Percentiles rank a stretch among this genome's conserved stretches.
Evolutionary conservation across 2,329 filamentous ascomycete genomes (phyloP).

Genomic region (Penicillium sp.): DNA sequence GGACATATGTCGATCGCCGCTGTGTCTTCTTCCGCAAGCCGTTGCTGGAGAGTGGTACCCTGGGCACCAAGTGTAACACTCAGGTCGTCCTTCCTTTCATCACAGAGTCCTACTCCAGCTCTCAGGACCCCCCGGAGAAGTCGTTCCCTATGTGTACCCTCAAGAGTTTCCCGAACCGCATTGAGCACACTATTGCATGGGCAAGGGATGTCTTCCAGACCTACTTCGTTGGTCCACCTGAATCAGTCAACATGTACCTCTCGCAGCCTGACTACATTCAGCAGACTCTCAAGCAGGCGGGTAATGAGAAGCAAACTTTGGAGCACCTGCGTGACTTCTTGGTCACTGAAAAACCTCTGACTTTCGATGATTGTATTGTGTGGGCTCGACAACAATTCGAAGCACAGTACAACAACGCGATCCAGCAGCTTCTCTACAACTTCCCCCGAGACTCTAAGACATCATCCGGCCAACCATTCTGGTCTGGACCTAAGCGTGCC

Average conservation of each 20-base stretch:
- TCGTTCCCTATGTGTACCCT: conserved; percentile 99
- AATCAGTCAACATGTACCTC: conserved; percentile 91
- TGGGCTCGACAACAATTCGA: conserved; percentile 95
- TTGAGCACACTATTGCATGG: conserved; percentile 99
- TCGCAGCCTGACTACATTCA: conserved; percentile 88
- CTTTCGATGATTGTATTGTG: conserved; percentile 92
- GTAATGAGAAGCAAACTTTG: conserved; percentile 89
- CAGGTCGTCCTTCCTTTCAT: conserved; percentile 88
- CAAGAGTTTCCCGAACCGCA: conserved; percentile 94
- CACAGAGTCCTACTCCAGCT: conserved; percentile 96
- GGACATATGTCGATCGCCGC: conserved; percentile 91
- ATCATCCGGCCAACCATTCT: conserved; percentile 86
- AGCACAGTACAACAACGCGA: conserved; percentile 94
- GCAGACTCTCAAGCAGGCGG: conserved; percentile 82
- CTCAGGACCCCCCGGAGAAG: conserved; percentile 95
- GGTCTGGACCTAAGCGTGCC: conserved; percentile 97
- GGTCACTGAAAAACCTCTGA: conserved; percentile 85
- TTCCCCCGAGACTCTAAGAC: conserved; percentile 94
- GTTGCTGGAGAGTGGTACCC: conserved; percentile 89
- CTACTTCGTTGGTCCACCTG: conserved; percentile 87
- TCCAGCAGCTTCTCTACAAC: conserved; percentile 92
- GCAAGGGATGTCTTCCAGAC: conserved; percentile 92
- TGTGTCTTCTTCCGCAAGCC: conserved; percentile 99
- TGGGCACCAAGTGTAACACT: conserved; percentile 98
- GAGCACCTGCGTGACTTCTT: conserved; percentile 88